A percentile compares a stretch with the other conserved stretches of the same genome.
These are phyloP conservation scores for Aspergillus incahuasiensis DNA, from an alignment of 495 filamentous ascomycete genomes.

Conservation along the genomic window DNA sequence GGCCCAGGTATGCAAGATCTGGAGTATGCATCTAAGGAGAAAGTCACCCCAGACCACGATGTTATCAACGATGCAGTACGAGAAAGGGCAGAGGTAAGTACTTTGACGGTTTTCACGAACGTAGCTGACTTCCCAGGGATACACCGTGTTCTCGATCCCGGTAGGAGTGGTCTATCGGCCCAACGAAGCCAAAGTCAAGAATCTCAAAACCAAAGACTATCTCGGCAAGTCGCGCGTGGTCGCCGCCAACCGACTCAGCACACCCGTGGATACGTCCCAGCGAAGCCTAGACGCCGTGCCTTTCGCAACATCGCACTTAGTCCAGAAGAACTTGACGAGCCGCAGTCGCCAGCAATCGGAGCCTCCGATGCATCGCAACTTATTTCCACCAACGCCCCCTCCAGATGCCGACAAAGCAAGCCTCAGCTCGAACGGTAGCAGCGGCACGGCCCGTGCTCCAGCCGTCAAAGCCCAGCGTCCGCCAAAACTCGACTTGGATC, in stretches of 20 bases:
- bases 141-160: slow-evolving; percentile 98
- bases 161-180: slow-evolving; percentile 93
- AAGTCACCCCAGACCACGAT: slow-evolving; percentile 88
- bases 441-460: slow-evolving; percentile 21
- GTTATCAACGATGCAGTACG: slow-evolving; percentile 96
- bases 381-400: slow-evolving; percentile 94
- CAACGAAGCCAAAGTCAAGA: slow-evolving; percentile 96
- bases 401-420: slow-evolving; percentile 67
- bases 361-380: slow-evolving; percentile 76
- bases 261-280: slow-evolving; percentile 3
- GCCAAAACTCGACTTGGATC: slow-evolving; percentile 38
- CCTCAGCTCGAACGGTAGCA: slow-evolving; percentile 20
- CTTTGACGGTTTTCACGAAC: neutral
- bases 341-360: slow-evolving; percentile 77
- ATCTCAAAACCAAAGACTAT: slow-evolving; percentile 95
- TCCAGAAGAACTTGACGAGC: slow-evolving; percentile 74
- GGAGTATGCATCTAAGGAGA: slow-evolving; percentile 89
- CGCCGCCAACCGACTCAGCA: slow-evolving; percentile 72
- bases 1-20: slow-evolving; percentile 88
- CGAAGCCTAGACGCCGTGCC: slow-evolving; percentile 46
- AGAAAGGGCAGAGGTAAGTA: slow-evolving; percentile 82
- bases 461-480: slow-evolving; percentile 34
- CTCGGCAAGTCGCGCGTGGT: slow-evolving; percentile 90
- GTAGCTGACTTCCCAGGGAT: slow-evolving; percentile 53
- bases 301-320: slow-evolving; percentile 84